Conservation (phyloP, 257 asterid species). For the Primulina eburnea region DNA sequence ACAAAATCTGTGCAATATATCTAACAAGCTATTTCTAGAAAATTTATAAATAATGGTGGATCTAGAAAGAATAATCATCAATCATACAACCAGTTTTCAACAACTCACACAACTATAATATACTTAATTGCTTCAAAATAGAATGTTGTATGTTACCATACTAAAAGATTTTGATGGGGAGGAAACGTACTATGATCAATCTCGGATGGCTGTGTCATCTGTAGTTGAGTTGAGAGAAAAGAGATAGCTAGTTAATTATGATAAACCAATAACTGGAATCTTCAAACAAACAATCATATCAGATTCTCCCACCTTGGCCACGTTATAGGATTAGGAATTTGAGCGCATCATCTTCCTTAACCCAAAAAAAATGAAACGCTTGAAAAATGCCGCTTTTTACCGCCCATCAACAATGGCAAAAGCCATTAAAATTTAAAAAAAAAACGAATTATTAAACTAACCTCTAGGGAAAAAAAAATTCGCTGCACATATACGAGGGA, state of each 20-base stretch:
- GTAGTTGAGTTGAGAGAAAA: conserved; percentile 18
- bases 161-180: neutral
- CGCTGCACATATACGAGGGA: neutral
- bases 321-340: neutral
- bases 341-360: neutral
- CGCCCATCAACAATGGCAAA: neutral
- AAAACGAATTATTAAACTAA: neutral
- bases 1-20: neutral
- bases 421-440: neutral
- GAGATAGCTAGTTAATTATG: neutral
- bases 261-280: neutral
- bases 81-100: conserved; percentile 2
- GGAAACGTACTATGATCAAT: conserved; percentile 29
- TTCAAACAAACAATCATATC: neutral
- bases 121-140: neutral
- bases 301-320: neutral
- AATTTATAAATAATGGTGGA: neutral
- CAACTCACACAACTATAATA: neutral
- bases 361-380: neutral
- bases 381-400: neutral
- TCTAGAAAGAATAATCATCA: conserved; percentile 19
- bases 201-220: conserved; percentile 44
- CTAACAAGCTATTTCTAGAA: neutral
- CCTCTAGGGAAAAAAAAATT: neutral
- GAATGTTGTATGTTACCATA: neutral